phyloP scores from a whole-genome alignment of 345 rosid genomes.

The Citrus unshiu region DNA sequence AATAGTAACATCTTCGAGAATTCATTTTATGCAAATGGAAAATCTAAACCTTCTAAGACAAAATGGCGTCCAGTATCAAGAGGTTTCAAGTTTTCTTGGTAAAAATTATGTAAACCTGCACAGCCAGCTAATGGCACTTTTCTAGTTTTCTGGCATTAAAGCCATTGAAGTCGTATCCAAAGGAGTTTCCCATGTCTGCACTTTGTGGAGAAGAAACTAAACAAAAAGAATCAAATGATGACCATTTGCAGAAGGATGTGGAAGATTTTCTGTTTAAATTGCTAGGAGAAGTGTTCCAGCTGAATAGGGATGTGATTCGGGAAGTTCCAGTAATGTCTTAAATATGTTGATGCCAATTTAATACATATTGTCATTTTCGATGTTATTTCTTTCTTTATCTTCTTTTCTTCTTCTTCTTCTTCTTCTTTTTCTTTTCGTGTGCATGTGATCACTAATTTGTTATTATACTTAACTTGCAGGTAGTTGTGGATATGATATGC shows the following conservation, averaged over 20 bases:
- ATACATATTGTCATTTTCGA: not conserved
- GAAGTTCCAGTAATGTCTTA: too few species aligned
- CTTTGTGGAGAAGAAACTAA: conserved; percentile 28
- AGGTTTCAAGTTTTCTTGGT: conserved; percentile 47
- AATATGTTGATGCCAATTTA: not conserved
- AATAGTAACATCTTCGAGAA: conserved; percentile 3
- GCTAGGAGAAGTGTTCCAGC: conserved; percentile 40
- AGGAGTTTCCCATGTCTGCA: conserved; percentile 30
- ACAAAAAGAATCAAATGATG: conserved; percentile 11
- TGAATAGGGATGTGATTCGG: too few species aligned
- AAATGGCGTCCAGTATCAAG: conserved; percentile 40
- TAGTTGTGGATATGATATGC: conserved; percentile 47
- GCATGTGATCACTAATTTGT: conserved; percentile 17
- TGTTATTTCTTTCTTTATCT: not conserved
- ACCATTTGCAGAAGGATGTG: conserved; percentile 32
- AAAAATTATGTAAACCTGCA: conserved; percentile 33
- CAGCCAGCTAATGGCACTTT: conserved; percentile 26
- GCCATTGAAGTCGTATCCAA: conserved; percentile 45
- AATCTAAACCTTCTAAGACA: conserved; percentile 28
- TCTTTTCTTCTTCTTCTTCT: not conserved
- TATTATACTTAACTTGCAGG: conserved; percentile 35
- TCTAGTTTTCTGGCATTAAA: conserved; percentile 17
- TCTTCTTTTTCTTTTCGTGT: not conserved
- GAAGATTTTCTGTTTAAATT: conserved; percentile 47
- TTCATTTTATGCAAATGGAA: conserved; percentile 22